Base-by-base conservation (phyloP, 495 filamentous ascomycete species). In the Podospora pseudocomata region DNA sequence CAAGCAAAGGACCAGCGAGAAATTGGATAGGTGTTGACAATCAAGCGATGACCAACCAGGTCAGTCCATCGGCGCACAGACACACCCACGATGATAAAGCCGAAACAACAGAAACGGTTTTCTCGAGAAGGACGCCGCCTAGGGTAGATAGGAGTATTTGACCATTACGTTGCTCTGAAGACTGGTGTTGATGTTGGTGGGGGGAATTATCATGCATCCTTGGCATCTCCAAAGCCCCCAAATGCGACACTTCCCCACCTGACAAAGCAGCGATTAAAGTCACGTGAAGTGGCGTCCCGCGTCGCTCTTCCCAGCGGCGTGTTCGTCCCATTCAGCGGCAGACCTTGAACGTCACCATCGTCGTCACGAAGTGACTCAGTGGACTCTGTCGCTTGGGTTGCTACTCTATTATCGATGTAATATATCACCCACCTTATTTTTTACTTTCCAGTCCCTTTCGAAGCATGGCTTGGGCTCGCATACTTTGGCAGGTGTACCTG, bases 21-120 rank as follows among this genome's bases (percentile, higher is more conserved):
- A 49, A 23, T 23, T 23, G 1, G 39, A 49, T 49, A 49, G 11
- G 0, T 49, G 13, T 49, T 11, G 39, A 49, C 39, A 19, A 3
- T 18, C 18, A 58, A 58, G n/a, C 56, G 19, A 58, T 18, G 9
- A 27, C 63, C 68, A 70, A 65, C 68, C 68, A 44, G 68, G 65
- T 70, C 60, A 59, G 19, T 60, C 27, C 55, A 34, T 61, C 61
- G 65, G 68, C 68, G 68, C 68, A 70, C 65, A 57, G 65, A 70
- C 65, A 19, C 30, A 32, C 7, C 53, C 2, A 20, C 13, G 32
- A 39, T 28, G n/a, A 58, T 23, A 9, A 23, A 18, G 16, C 23
- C 55, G 55, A 57, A 57, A 16, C 5, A 23, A 23, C 20, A 23
- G 5, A 16, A 5, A n/a, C 5, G 3, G 5, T 5, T 5, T n/a